phyloP scores from a whole-genome alignment of 345 rosid species.

The Citrus inodora region DNA sequence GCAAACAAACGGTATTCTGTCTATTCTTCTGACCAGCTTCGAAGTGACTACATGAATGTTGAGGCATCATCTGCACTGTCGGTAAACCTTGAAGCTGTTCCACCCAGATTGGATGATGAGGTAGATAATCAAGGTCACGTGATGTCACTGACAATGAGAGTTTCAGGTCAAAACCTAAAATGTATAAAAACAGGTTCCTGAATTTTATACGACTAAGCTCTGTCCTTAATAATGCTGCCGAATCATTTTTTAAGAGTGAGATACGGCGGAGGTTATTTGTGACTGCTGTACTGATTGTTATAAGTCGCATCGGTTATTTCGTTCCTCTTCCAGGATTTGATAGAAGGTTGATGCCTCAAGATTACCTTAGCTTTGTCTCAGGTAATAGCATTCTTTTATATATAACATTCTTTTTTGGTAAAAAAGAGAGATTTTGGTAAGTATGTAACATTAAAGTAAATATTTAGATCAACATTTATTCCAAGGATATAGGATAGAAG shows the following conservation, averaged over 20 bases:
- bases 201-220: slow-evolving; percentile 70
- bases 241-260: slow-evolving; percentile 89
- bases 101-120: slow-evolving; percentile 31
- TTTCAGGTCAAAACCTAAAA: slow-evolving; percentile 35
- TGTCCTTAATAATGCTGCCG: slow-evolving; percentile 66
- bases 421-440: no score
- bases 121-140: slow-evolving; percentile 13
- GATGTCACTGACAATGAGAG: slow-evolving; percentile 24
- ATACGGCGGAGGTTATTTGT: slow-evolving; percentile 80
- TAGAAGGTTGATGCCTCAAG: slow-evolving; percentile 79
- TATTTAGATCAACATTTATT: no score
- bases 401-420: no score
- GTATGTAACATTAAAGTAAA: no score
- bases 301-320: slow-evolving; percentile 86
- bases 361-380: slow-evolving; percentile 83
- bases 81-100: slow-evolving; percentile 31
- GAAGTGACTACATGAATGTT: slow-evolving; percentile 30
- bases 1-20: slow-evolving; percentile 26
- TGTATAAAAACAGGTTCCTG: slow-evolving; percentile 72
- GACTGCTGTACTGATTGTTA: slow-evolving; percentile 58
- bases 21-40: slow-evolving; percentile 45
- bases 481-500: no score
- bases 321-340: slow-evolving; percentile 92
- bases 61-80: slow-evolving; percentile 30
- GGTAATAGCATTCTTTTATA: slow-evolving; percentile 21